Percentiles rank a stretch among this genome's conserved stretches.
phyloP scores from a whole-genome alignment of 805 yeast species.

The Lachancea waltii region DNA sequence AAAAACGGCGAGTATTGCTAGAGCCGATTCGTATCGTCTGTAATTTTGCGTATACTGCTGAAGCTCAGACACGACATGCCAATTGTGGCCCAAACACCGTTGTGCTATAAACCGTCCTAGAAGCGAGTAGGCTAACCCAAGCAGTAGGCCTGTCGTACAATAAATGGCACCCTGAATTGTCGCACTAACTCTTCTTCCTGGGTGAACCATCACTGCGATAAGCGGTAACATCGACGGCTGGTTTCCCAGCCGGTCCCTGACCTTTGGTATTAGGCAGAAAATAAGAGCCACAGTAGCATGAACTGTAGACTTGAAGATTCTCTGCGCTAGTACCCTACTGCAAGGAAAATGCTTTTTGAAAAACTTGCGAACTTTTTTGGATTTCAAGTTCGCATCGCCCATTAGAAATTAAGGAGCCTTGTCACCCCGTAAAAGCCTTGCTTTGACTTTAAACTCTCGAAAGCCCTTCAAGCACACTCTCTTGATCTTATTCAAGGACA shows the following conservation, averaged over 20 bases:
- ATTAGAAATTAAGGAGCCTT: conserved; percentile 1
- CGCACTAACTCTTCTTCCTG: conserved; percentile 44
- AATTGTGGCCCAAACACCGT: conserved; percentile 30
- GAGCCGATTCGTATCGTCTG: conserved; percentile 33
- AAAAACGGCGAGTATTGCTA: conserved; percentile 39
- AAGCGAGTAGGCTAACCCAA: conserved; percentile 39
- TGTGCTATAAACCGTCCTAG: conserved; percentile 39
- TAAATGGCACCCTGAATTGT: conserved; percentile 39
- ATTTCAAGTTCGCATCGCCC: background rate
- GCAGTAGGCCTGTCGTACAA: conserved; percentile 36
- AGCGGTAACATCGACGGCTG: conserved; percentile 41
- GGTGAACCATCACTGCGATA: conserved; percentile 43
- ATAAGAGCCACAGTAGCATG: conserved; percentile 39
- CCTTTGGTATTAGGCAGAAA: conserved; percentile 35
- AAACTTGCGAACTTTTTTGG: conserved; percentile 1
- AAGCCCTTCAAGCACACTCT: too few relatives aligned
- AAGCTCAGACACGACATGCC: conserved; percentile 27
- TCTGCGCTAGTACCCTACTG: conserved; percentile 31
- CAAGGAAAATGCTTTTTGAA: conserved; percentile 24
- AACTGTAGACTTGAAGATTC: conserved; percentile 35
- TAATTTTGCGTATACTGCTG: conserved; percentile 29
- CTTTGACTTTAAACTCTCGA: too few relatives aligned
- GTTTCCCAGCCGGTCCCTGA: conserved; percentile 33
- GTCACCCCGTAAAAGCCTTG: too few relatives aligned
- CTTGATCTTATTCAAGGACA: too few relatives aligned